These are phyloP conservation scores for Cryoendolithus antarcticus DNA, from an alignment of 2,329 filamentous ascomycete species.

Conservation along the genomic window DNA sequence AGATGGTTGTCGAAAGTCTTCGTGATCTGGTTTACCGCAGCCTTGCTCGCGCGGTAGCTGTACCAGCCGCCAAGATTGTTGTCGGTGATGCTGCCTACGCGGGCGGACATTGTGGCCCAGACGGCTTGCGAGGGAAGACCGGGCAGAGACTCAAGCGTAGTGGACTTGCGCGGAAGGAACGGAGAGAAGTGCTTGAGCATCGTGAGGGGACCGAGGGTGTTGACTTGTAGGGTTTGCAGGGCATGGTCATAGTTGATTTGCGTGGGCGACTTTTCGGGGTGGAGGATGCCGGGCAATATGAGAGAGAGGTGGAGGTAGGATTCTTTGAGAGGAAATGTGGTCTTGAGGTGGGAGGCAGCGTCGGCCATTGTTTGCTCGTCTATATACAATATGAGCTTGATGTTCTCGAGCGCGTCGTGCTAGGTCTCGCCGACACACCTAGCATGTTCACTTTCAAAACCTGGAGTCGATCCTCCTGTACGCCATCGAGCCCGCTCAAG, in stretches of 20 bases:
- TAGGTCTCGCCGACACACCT: conserved; percentile 28
- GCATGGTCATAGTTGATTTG: conserved; percentile 52
- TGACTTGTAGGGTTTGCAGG: conserved; percentile 57
- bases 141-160: conserved; percentile 20
- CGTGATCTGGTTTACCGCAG: conserved; percentile 57
- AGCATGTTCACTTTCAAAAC: conserved; percentile 45
- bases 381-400: conserved; percentile 15
- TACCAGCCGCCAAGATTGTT: conserved; percentile 72
- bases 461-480: conserved; percentile 36
- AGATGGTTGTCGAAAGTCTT: conserved; percentile 62
- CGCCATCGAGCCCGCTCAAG: conserved; percentile 36
- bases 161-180: conserved; percentile 52
- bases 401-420: not conserved
- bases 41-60: conserved; percentile 64
- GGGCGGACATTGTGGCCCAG: conserved; percentile 65
- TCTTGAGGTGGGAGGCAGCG: conserved; percentile 35
- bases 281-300: conserved; percentile 58
- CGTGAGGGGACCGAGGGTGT: conserved; percentile 61
- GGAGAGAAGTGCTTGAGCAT: conserved; percentile 62
- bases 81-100: conserved; percentile 62
- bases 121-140: conserved; percentile 41
- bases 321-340: conserved; percentile 23
- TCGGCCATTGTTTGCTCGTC: conserved; percentile 50
- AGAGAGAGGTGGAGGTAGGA: conserved; percentile 58
- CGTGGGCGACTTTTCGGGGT: conserved; percentile 57